Conservation (phyloP, 1,284 basidiomycete genomes). For the Anthracocystis panici-leucophaei region DNA sequence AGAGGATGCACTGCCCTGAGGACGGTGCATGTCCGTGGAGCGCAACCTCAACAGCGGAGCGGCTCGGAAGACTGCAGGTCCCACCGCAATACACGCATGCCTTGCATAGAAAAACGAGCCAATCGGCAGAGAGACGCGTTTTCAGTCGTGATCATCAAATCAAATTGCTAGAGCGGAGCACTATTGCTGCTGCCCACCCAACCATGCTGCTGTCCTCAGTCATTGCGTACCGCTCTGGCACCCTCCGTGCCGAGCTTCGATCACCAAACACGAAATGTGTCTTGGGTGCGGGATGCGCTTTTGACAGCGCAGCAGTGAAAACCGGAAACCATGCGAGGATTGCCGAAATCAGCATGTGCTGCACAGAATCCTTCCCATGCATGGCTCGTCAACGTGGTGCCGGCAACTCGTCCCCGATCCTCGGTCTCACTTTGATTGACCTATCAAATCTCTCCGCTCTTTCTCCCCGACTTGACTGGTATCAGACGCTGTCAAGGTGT, state of each 20-base stretch:
- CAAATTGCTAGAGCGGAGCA: not conserved
- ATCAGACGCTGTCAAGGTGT: slow-evolving; percentile 1
- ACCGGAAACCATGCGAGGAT: not conserved
- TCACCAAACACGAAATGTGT: not conserved
- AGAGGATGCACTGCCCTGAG: too few relatives aligned
- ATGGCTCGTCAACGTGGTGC: not conserved
- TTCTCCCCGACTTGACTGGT: not conserved
- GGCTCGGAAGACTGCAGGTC: slow-evolving; percentile 3
- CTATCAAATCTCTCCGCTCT: not conserved
- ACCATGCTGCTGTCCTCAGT: not conserved
- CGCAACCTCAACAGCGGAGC: not conserved
- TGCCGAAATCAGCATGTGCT: slow-evolving; percentile 1
- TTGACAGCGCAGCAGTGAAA: not conserved
- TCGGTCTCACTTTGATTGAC: too few relatives aligned
- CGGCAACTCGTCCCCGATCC: not conserved
- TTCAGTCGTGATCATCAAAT: not conserved
- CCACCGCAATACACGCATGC: slow-evolving; percentile 1
- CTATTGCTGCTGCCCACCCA: not conserved
- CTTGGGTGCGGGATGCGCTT: too few relatives aligned
- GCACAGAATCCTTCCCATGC: slow-evolving; percentile 6
- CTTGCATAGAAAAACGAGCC: not conserved
- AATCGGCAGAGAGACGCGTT: not conserved
- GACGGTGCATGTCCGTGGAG: slow-evolving; percentile 1
- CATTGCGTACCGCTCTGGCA: too few relatives aligned
- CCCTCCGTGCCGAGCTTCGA: not conserved